These are phyloP conservation scores for Daldinia loculata DNA, from an alignment of 495 filamentous ascomycete species.

Conservation along the genomic window DNA sequence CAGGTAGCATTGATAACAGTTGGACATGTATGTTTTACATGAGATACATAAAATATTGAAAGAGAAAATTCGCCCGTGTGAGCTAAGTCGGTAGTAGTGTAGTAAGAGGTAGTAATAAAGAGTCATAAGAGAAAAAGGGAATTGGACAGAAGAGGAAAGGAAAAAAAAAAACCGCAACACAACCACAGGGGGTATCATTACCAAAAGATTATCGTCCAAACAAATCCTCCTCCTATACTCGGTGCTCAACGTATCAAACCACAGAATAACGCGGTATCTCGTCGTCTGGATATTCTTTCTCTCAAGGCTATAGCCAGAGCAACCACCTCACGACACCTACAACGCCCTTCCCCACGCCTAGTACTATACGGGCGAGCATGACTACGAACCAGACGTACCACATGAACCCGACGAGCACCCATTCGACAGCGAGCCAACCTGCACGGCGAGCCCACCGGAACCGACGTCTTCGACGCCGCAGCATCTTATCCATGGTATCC, in stretches of 20 bases:
- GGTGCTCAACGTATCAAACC: background rate
- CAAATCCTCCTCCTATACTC: constrained; percentile 5
- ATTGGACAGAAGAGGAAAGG: background rate
- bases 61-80: background rate
- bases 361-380: constrained; percentile 69
- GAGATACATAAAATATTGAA: background rate
- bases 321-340: constrained; percentile 73
- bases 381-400: constrained; percentile 88
- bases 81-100: background rate
- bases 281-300: background rate
- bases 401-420: constrained; percentile 79
- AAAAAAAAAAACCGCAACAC: background rate
- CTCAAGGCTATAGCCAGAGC: constrained; percentile 70
- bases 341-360: constrained; percentile 66
- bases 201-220: constrained; percentile 22
- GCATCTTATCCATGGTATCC: constrained; percentile 79
- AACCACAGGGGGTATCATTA: constrained; percentile 37
- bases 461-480: constrained; percentile 70
- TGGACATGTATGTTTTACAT: background rate
- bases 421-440: constrained; percentile 78
- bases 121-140: background rate
- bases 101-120: background rate
- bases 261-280: background rate
- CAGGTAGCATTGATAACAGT: constrained; percentile 3
- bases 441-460: constrained; percentile 75